A percentile compares a stretch with the other conserved stretches of the same genome.
Conservation (phyloP, 805 yeast genomes). For the Saturnispora dispora region DNA sequence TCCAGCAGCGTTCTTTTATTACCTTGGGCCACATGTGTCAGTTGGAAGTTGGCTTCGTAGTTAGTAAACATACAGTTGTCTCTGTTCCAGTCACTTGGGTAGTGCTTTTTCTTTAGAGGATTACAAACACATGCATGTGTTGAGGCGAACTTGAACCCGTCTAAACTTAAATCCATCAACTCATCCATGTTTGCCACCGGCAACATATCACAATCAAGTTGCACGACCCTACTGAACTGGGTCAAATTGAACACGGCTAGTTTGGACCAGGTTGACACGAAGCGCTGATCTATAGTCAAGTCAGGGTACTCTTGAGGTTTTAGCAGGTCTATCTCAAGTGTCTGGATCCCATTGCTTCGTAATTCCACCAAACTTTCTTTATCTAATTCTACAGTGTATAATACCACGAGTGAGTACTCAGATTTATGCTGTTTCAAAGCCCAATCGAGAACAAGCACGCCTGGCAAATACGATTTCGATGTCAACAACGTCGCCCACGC, state of each 20-base stretch:
- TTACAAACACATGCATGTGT: conserved; percentile 56
- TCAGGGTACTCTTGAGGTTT: conserved; percentile 37
- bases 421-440: conserved; percentile 36
- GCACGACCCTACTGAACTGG: conserved; percentile 46
- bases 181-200: conserved; percentile 52
- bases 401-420: conserved; percentile 42
- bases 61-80: conserved; percentile 42
- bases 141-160: conserved; percentile 40
- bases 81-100: conserved; percentile 44
- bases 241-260: conserved; percentile 43
- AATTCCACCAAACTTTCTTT: conserved; percentile 33
- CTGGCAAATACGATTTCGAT: conserved; percentile 40
- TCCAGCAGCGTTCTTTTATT: conserved; percentile 22
- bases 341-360: conserved; percentile 32
- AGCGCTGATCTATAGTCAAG: conserved; percentile 42
- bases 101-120: conserved; percentile 42
- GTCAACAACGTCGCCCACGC: conserved; percentile 54
- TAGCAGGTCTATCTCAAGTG: conserved; percentile 33
- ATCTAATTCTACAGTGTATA: conserved; percentile 41
- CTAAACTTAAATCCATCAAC: conserved; percentile 38
- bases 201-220: conserved; percentile 53
- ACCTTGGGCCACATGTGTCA: conserved; percentile 8
- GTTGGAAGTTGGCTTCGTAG: conserved; percentile 21
- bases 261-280: conserved; percentile 56
- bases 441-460: conserved; percentile 42